phyloP scores from a whole-genome alignment of 441 rosid species.

The Gossypium trilobum region DNA sequence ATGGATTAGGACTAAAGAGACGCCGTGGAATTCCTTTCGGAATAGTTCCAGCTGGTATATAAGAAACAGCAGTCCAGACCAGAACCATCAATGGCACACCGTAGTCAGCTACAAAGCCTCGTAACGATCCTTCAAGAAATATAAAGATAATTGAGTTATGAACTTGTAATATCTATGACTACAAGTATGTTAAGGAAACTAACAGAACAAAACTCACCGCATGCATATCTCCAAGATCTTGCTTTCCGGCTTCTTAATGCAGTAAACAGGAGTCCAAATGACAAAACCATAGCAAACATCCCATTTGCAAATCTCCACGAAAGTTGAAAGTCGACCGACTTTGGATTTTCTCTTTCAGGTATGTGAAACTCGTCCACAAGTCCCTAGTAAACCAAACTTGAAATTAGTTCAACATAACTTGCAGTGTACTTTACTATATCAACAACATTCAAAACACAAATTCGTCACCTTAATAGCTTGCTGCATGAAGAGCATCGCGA shows the following conservation, averaged over 20 bases:
- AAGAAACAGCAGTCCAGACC: constrained; percentile 57
- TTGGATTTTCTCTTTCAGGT: constrained; percentile 47
- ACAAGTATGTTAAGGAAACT: constrained; percentile 6
- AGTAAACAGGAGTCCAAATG: constrained; percentile 51
- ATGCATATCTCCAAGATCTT: constrained; percentile 55
- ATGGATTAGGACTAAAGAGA: constrained; percentile 62
- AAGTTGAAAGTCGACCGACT: constrained; percentile 35
- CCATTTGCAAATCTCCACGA: constrained; percentile 68
- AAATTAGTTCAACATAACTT: background rate
- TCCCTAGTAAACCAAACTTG: constrained; percentile 31
- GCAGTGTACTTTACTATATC: background rate
- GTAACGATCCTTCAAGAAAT: constrained; percentile 33
- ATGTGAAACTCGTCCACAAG: constrained; percentile 49
- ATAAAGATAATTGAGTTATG: background rate
- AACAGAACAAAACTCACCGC: constrained; percentile 29
- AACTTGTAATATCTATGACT: background rate
- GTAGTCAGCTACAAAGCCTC: constrained; percentile 60
- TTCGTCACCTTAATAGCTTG: constrained; percentile 48
- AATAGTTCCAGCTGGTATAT: constrained; percentile 37
- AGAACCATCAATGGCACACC: constrained; percentile 68
- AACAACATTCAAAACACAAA: background rate
- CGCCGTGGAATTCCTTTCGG: constrained; percentile 65
- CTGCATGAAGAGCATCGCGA: constrained; percentile 69
- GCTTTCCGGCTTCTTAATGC: constrained; percentile 57
- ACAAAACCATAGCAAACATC: constrained; percentile 53